phyloP scores from a whole-genome alignment of 2,329 filamentous ascomycete species.

The Ambrosiella cleistominuta region DNA sequence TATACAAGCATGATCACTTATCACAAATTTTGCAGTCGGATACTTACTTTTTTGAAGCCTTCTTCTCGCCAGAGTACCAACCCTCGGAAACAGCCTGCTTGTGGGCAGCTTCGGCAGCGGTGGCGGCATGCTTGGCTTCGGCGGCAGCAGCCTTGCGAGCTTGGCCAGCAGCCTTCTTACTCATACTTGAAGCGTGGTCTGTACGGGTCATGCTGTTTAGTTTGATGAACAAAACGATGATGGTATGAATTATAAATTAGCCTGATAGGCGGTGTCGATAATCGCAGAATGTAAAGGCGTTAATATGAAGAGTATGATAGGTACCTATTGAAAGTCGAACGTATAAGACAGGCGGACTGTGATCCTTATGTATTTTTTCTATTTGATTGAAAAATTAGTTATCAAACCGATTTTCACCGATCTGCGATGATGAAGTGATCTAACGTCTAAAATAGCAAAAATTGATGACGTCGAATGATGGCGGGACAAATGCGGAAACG shows the following conservation, averaged over 20 bases:
- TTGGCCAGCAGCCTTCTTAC: constrained; percentile 81
- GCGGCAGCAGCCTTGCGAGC: constrained; percentile 84
- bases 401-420: no score
- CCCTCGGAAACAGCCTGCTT: no score
- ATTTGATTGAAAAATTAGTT: no score
- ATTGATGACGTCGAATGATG: neutral
- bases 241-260: neutral
- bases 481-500: neutral
- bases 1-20: no score
- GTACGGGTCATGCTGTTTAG: constrained; percentile 45
- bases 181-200: constrained; percentile 46
- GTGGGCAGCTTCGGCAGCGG: constrained; percentile 38
- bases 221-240: neutral
- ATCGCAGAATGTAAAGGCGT: neutral
- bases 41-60: constrained; percentile 67
- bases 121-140: constrained; percentile 54
- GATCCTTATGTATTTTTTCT: no score
- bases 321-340: no score
- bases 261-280: neutral
- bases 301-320: no score
- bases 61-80: constrained; percentile 78
- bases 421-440: no score
- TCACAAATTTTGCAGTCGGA: neutral
- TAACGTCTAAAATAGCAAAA: no score
- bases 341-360: no score